Evolutionary conservation across 2,329 filamentous ascomycete species (phyloP).

Genomic region (Lecanoromycetidae sp.): DNA sequence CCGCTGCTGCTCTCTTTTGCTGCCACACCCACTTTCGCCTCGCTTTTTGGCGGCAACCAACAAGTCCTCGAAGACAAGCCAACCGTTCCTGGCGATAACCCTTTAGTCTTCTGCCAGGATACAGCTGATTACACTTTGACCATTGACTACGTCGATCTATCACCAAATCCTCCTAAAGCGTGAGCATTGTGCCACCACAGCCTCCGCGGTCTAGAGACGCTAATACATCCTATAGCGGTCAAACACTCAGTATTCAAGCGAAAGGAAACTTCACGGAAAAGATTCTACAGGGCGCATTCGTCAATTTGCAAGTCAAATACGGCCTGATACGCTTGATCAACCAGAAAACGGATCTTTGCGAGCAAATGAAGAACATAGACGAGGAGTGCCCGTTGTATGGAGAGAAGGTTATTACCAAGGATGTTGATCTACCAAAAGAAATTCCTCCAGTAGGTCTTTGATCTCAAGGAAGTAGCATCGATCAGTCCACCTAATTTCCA

Average conservation of each 20-base stretch:
- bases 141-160: conserved; percentile 68
- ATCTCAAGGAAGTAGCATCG: neutral
- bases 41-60: conserved; percentile 36
- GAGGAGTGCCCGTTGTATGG: conserved; percentile 77
- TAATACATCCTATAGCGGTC: conserved; percentile 46
- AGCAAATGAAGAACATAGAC: conserved; percentile 78
- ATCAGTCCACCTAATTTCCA: conserved; percentile 4
- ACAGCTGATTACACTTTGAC: conserved; percentile 58
- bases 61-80: conserved; percentile 34
- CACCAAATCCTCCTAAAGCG: conserved; percentile 77
- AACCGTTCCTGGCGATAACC: conserved; percentile 73
- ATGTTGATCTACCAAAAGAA: conserved; percentile 70
- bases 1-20: conserved; percentile 34
- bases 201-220: neutral
- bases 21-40: conserved; percentile 32
- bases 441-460: conserved; percentile 69
- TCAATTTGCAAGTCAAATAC: conserved; percentile 80
- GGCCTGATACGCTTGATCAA: conserved; percentile 81
- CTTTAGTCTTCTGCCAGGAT: conserved; percentile 64
- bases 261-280: conserved; percentile 59
- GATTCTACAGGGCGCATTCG: conserved; percentile 67
- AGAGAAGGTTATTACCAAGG: conserved; percentile 63
- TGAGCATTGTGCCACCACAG: conserved; percentile 41
- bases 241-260: conserved; percentile 66
- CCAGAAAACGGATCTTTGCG: conserved; percentile 72